Evolutionary conservation across 768 basidiomycete species (phyloP), one percentile per base, ranked within the genome.

Genomic region (Gymnopilus junonius): DNA sequence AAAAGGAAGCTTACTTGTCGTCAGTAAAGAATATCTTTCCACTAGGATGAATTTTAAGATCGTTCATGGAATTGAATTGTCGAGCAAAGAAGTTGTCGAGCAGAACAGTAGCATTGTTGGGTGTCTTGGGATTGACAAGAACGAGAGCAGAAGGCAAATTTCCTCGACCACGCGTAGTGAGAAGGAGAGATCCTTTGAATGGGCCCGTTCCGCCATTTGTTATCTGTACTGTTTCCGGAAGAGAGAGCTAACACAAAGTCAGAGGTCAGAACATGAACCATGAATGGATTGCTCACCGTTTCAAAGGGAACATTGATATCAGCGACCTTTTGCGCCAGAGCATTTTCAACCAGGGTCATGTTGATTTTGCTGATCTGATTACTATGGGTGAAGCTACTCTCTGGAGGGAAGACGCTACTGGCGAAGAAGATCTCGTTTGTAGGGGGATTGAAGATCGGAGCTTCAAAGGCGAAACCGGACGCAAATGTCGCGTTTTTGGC

Each of bases 21-120:
- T 94, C 91, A 0, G 91, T 93, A 75, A 93, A 92, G 1, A 93
- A 69, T 42, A 85, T 84, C 43, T 86, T 85, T 62, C 84, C 58
- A 29, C 62, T 89, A 0, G 89, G 90, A 56, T 91, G 87, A 3
- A 92, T 77, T 67, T 90, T 92, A 60, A 90, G 79, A 65, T 94
- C 92, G 71, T 93, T 91, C 55, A 93, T 73, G 0, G 91, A 91
- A 73, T 90, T 92, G 77, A 93, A 93, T 67, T 92, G 91, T 1
- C 90, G 80, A 1, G 91, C 91, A 67, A 85, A 89, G 73, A 83
- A 91, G 75, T 93, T 93, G 73, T 93, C 90, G 59, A 93, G 74
- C 14, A 93, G 71, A 23, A 89, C 81, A 0, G 88, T 91, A 4
- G 84, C 76, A 59, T 92, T 89, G 72, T 87, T 80, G 0, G 91